phyloP scores from a whole-genome alignment of 2,329 filamentous ascomycete species.

The Talaromyces atroroseus region DNA sequence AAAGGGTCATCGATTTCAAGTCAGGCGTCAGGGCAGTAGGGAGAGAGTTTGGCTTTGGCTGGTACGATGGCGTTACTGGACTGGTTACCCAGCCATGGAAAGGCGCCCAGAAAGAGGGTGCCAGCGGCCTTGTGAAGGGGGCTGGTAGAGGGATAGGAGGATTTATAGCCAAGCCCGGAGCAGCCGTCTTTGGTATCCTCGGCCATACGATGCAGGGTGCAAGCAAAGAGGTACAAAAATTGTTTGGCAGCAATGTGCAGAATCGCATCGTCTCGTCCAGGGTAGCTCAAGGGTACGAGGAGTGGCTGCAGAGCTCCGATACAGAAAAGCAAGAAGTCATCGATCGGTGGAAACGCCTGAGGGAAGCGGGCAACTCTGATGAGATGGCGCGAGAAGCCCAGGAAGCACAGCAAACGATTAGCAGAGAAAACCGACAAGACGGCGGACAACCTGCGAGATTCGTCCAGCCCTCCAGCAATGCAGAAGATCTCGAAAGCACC shows the following conservation, averaged over 20 bases:
- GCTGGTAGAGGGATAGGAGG: slow-evolving; percentile 80
- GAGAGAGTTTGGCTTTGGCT: slow-evolving; percentile 64
- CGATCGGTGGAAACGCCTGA: neutral
- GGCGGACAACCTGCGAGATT: neutral
- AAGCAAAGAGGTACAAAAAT: slow-evolving; percentile 67
- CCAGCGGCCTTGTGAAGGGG: slow-evolving; percentile 66
- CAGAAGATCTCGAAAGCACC: neutral
- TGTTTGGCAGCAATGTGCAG: slow-evolving; percentile 63
- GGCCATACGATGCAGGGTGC: slow-evolving; percentile 80
- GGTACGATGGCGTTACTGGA: slow-evolving; percentile 77
- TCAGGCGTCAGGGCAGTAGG: neutral
- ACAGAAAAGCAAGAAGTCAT: slow-evolving; percentile 2
- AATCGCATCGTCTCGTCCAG: slow-evolving; percentile 75
- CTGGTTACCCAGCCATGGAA: slow-evolving; percentile 70
- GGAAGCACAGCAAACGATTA: neutral
- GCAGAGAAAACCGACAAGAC: neutral
- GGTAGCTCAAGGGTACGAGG: slow-evolving; percentile 58
- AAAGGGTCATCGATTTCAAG: slow-evolving; percentile 1
- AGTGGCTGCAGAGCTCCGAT: slow-evolving; percentile 3
- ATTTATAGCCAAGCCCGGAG: slow-evolving; percentile 70
- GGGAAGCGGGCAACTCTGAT: neutral
- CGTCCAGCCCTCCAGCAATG: neutral
- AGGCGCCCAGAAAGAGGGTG: slow-evolving; percentile 61
- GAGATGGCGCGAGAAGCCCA: neutral
- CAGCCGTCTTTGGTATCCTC: slow-evolving; percentile 53